Base-by-base conservation (phyloP, 208 protist species). In the Lotmaria passim region DNA sequence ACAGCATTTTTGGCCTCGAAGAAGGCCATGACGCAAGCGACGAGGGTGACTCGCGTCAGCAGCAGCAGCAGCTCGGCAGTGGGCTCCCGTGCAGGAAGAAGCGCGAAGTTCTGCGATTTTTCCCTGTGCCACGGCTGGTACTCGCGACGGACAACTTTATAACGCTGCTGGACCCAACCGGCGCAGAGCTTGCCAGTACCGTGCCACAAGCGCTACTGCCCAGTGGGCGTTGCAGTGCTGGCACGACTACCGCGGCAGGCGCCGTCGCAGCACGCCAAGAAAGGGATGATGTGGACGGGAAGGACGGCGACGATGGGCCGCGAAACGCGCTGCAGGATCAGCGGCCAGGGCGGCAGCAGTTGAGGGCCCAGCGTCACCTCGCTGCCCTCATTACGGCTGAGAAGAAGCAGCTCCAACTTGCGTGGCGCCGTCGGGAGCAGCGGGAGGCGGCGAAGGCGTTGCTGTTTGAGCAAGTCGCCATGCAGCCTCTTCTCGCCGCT, bases 61-160 rank as follows among this genome's bases (percentile, higher is more conserved):
- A 30, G 33, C 10, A 4, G 46, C 21, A 28, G 17, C 47, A n/a
- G n/a, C 48, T 8, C 38, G 11, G 0, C n/a, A 30, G 23, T 34
- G 26, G 3, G n/a, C 19, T 19, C 28, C 28, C 43, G 14, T 3
- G 14, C 33, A 14, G 6, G 31, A 51, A 30, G 10, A 51, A 24
- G 41, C 61, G 62, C 24, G 50, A 57, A 44, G 39, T 53, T 1
- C 36, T 65, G 6, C 67, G 44, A 19, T 89, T 85, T 58, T 86
- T 89, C 33, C 59, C 68, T 26, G 81, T 94, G 5, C 89, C 89
- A 8, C 86, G 78, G 0, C 47, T 94, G 7, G 61, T 92, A 1
- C 69, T 94, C n/a, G 81, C 83, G 4, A 83, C 89, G 34, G 75
- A 84, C 34, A 80, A 77, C 65, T 88, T 92, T 57, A 47, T 86